Evolutionary conservation across 2,329 filamentous ascomycete species (phyloP), one percentile per base, ranked within the genome.

Genomic region (Monosporascus sp.): DNA sequence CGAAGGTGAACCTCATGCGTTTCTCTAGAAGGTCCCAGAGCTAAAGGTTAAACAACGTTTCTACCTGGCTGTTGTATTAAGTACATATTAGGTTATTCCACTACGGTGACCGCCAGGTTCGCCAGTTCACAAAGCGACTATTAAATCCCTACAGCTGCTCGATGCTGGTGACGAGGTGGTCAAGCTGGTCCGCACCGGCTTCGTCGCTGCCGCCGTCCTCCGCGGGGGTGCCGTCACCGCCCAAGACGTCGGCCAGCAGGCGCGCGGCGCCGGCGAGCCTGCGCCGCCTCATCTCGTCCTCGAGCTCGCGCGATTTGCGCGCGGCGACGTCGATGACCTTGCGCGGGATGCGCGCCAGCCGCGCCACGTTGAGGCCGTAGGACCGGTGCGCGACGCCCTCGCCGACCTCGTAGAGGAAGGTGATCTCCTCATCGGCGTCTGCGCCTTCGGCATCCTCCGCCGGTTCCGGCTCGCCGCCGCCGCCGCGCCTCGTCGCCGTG

Each of bases 341-440:
- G 54, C 81, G 80, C 0, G 93, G 91, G 43, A 99, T 81, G 50
- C 86, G 86, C 2, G 94, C 94, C 51, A 99, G 73, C 46, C 89
- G 79, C 16, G 94, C 94, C 22, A 97, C 94, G 69, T 97, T 97
- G 53, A 99, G 68, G 1, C 95, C 94, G 68, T 99, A 99, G 19
- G 89, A 95, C 5, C 94, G 82, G 76, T 97, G 92, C 8, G 94
- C 93, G 11, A 96, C 89, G 11, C 94, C 94, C 59, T 94, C 89
- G 1, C 84, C 88, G 2, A 97, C 87, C 68, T 97, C 91, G 67
- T 99, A 99, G 48, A 99, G 71, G 65, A 99, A 99, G 0, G 94
- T 97, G 44, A 99, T 87, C 46, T 96, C 87, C 58, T 91, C 84
- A 37, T 89, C 84, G 0, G 76, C 81, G 5, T 72, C 75, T 48